phyloP scores from a whole-genome alignment of 257 asterid genomes.

The Scutellaria baicalensis region DNA sequence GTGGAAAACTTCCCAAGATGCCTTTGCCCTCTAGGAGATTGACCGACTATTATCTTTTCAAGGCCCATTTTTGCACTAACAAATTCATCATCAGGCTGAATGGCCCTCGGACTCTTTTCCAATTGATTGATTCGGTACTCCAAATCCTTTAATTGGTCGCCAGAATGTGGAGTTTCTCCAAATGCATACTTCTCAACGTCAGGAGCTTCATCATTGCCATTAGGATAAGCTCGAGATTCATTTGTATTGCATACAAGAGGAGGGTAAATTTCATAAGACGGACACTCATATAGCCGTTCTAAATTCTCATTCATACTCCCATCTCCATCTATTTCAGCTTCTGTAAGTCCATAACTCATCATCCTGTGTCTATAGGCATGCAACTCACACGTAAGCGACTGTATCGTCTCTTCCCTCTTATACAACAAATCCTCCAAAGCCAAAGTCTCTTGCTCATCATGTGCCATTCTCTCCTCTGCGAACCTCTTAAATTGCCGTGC shows the following conservation, averaged over 20 bases:
- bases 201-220: slow-evolving; percentile 45
- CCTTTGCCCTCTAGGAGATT: slow-evolving; percentile 61
- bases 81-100: slow-evolving; percentile 52
- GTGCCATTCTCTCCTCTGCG: slow-evolving; percentile 91
- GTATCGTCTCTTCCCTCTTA: slow-evolving; percentile 73
- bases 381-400: slow-evolving; percentile 72
- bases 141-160: slow-evolving; percentile 61
- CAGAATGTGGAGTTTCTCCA: slow-evolving; percentile 61
- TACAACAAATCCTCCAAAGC: slow-evolving; percentile 80
- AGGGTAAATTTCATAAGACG: slow-evolving; percentile 60
- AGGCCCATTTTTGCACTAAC: slow-evolving; percentile 42
- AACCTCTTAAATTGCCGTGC: slow-evolving; percentile 80
- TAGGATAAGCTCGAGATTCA: slow-evolving; percentile 34
- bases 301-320: slow-evolving; percentile 31
- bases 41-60: slow-evolving; percentile 69
- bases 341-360: slow-evolving; percentile 84
- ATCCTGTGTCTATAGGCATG: slow-evolving; percentile 74
- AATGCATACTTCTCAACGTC: slow-evolving; percentile 72
- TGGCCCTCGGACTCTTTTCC: slow-evolving; percentile 65
- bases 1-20: slow-evolving; percentile 55
- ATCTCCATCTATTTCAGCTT: slow-evolving; percentile 53
- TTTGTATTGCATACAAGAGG: slow-evolving; percentile 66
- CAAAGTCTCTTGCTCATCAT: slow-evolving; percentile 69
- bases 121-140: slow-evolving; percentile 67
- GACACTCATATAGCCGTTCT: slow-evolving; percentile 39